Evolutionary conservation across 176 grass and related monocot genomes (phyloP), one percentile per base, ranked within the genome.

Genomic region (Dendrocalamus sinicus): DNA sequence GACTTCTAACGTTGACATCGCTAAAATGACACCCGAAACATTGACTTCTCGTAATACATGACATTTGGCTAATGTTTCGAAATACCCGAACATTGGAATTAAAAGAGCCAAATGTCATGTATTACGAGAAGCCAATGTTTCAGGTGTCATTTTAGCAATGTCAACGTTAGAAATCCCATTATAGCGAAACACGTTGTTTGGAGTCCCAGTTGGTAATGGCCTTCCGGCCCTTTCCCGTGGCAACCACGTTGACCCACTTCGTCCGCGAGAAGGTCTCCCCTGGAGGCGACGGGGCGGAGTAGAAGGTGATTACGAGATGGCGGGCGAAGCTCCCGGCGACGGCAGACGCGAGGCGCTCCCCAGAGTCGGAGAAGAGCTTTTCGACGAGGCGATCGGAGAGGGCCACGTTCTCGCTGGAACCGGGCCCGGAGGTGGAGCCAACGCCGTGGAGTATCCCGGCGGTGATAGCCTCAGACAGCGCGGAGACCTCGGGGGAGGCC

Each of bases 311-410:
- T 32, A 96, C 92, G 47, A 96, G 84, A 19, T 93, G 90, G 45
- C 71, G 91, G 0, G 97, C 94, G 16, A 99, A 92, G 86, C 93
- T 96, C 57, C 97, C 92, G 8, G 89, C 88, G 12, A 99, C 83
- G 17, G 77, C 78, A 32, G 97, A 93, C 50, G 87, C 90, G 4
- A 99, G 90, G 6, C 90, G 91, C 43, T 93, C 83, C 3, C 97
- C 94, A 0, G 90, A 83, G 9, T 76, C 63, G 1, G 97, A 99
- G 78, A 99, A 94, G 70, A 99, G 50, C 90, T 90, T 99, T 63
- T 99, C 97, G 20, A 94, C 70, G 61, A 99, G 46, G 32, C 90
- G 90, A 48, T 96, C 94, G 23, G 90, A 66, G 58, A 99, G 85
- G 85, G 68, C 70, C 4, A 12, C 57, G 14, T 26, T 7, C 0